phyloP scores from a whole-genome alignment of 768 basidiomycete species.

The Suillus americanus region DNA sequence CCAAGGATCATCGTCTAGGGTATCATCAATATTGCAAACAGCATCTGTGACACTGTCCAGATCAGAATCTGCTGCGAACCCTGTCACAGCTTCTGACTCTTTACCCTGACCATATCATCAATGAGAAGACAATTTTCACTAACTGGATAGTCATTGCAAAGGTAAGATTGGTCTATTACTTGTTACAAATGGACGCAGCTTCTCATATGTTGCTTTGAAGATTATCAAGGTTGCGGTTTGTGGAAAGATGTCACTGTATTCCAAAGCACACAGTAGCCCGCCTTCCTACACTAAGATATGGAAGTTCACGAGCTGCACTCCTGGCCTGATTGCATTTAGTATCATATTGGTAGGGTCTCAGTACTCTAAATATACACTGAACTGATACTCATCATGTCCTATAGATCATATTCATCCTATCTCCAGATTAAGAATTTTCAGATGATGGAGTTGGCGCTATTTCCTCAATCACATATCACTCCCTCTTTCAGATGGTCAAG shows the following conservation, averaged over 20 bases:
- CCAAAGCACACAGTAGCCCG: background rate
- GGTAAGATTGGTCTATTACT: background rate
- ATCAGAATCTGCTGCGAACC: too few species aligned
- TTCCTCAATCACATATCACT: constrained; percentile 2
- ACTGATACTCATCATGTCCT: background rate
- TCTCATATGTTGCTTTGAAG: background rate
- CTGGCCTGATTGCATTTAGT: constrained; percentile 1
- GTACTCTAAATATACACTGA: background rate
- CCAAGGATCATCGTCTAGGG: too few species aligned
- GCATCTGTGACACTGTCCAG: too few species aligned
- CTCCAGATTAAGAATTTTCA: background rate
- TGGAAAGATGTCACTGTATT: constrained; percentile 1
- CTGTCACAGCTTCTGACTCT: background rate
- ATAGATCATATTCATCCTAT: constrained; percentile 1
- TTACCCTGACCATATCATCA: background rate
- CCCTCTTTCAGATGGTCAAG: background rate
- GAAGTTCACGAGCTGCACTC: constrained; percentile 1
- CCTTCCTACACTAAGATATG: background rate
- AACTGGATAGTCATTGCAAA: constrained; percentile 4
- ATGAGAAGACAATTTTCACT: background rate
- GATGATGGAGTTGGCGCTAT: background rate
- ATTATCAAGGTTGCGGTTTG: constrained; percentile 2
- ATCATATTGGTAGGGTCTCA: background rate
- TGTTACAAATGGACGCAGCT: background rate
- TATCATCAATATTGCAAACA: too few species aligned